A percentile compares a stretch with the other conserved stretches of the same genome.
phyloP scores from a whole-genome alignment of 345 rosid genomes.

The Salix arbutifolia region DNA sequence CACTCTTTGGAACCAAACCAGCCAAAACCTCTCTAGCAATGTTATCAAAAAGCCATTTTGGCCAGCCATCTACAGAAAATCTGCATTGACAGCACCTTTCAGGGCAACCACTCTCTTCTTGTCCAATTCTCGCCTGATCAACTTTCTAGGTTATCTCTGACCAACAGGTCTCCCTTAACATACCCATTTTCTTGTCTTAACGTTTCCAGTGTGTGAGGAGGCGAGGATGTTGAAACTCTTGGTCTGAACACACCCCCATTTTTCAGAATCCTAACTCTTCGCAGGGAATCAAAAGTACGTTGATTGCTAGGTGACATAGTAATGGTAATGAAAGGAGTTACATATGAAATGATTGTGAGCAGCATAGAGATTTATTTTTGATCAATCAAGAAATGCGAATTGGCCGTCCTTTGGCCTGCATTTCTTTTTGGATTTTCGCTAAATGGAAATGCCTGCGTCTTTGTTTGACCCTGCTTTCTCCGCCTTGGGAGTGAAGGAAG shows the following conservation, averaged over 20 bases:
- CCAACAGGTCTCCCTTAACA: constrained; percentile 13
- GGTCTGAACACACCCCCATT: constrained; percentile 44
- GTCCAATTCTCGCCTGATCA: constrained; percentile 10
- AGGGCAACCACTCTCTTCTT: not conserved
- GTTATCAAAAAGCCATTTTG: constrained; percentile 70
- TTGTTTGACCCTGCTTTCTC: not conserved
- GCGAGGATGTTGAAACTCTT: constrained; percentile 19
- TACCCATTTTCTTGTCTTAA: constrained; percentile 28
- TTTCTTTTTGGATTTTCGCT: constrained; percentile 28
- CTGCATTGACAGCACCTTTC: constrained; percentile 2
- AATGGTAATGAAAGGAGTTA: not conserved
- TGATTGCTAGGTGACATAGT: constrained; percentile 18
- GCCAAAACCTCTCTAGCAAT: constrained; percentile 44
- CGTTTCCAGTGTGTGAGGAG: constrained; percentile 18
- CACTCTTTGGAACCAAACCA: constrained; percentile 52
- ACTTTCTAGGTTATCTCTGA: constrained; percentile 8
- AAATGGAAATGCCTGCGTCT: not conserved
- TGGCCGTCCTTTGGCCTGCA: constrained; percentile 33
- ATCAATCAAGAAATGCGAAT: constrained; percentile 1
- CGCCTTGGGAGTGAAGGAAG: not conserved
- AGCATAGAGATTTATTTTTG: not conserved
- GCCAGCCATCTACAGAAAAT: constrained; percentile 60
- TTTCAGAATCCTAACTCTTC: not conserved
- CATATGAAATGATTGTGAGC: not conserved
- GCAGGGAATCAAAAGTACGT: constrained; percentile 7